These are phyloP conservation scores for Meredithiella fracta DNA, from an alignment of 2,329 filamentous ascomycete species.

Conservation along the genomic window DNA sequence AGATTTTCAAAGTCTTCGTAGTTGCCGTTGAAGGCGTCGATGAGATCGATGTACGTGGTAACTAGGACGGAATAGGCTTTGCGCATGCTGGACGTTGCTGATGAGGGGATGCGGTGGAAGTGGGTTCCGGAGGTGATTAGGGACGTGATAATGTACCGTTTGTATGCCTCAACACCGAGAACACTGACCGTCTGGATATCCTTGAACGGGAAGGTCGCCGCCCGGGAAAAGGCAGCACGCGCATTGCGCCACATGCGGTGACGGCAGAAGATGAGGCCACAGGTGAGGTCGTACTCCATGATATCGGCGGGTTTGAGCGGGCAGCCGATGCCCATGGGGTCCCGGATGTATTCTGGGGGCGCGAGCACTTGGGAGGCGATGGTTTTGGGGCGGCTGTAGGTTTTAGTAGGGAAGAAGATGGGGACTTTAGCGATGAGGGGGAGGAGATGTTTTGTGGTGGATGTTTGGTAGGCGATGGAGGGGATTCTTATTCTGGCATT, in stretches of 20 bases:
- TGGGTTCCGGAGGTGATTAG: slow-evolving; percentile 51
- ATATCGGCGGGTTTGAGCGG: slow-evolving; percentile 36
- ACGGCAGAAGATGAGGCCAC: slow-evolving; percentile 48
- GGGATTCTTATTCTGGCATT: slow-evolving; percentile 42
- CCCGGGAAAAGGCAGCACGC: slow-evolving; percentile 42
- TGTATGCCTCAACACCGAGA: slow-evolving; percentile 78
- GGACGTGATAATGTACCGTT: slow-evolving; percentile 71
- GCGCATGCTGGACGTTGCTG: slow-evolving; percentile 3
- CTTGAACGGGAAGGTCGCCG: slow-evolving; percentile 49
- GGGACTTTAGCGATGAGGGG: slow-evolving; percentile 48
- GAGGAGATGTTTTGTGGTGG: slow-evolving; percentile 36
- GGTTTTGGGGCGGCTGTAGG: slow-evolving; percentile 21
- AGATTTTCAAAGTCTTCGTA: slow-evolving; percentile 42
- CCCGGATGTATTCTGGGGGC: slow-evolving; percentile 41
- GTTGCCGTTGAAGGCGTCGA: slow-evolving; percentile 42
- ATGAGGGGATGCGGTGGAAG: neutral
- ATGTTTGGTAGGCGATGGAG: slow-evolving; percentile 40
- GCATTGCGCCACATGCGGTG: slow-evolving; percentile 46
- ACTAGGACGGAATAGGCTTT: slow-evolving; percentile 30
- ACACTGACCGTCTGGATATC: slow-evolving; percentile 46
- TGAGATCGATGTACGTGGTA: slow-evolving; percentile 56
- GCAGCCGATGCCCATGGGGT: slow-evolving; percentile 38
- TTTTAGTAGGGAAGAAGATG: slow-evolving; percentile 43
- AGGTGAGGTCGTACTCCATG: slow-evolving; percentile 49
- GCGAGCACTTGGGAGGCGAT: slow-evolving; percentile 31